A percentile compares a stretch with the other conserved stretches of the same genome.
Conservation (phyloP, 345 rosid species). For the Anastatica hierochuntica region DNA sequence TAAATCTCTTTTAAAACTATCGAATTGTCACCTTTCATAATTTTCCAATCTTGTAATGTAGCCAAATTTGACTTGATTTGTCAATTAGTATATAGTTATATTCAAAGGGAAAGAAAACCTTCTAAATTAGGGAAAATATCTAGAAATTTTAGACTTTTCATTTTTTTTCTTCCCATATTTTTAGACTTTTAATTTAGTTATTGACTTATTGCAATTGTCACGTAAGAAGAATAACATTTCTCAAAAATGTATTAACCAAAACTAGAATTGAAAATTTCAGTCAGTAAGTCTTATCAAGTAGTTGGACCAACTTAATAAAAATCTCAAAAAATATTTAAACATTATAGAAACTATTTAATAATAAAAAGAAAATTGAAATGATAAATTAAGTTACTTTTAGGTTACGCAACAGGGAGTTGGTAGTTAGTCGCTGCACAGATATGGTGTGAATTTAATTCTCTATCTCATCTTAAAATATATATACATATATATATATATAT, state of each 20-base stretch:
- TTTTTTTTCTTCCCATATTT: too few species aligned
- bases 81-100: neutral
- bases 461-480: neutral
- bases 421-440: conserved; percentile 15
- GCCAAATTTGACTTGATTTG: conserved; percentile 7
- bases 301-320: conserved; percentile 9
- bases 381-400: conserved; percentile 15
- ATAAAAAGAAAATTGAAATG: neutral
- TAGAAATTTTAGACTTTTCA: neutral
- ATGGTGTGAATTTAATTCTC: conserved; percentile 18
- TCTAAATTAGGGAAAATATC: neutral
- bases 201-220: too few species aligned
- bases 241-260: conserved; percentile 12
- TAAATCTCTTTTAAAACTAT: neutral
- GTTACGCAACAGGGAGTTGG: conserved; percentile 12
- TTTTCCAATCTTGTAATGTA: neutral
- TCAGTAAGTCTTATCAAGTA: conserved; percentile 7
- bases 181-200: too few species aligned
- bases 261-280: conserved; percentile 1
- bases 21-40: too few species aligned
- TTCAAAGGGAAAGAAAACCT: neutral
- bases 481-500: too few species aligned
- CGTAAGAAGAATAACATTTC: conserved; percentile 5
- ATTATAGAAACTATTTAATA: neutral
- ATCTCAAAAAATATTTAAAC: neutral